Conservation (phyloP, 2,329 filamentous ascomycete genomes). For the Cadophora luteo-olivacea region DNA sequence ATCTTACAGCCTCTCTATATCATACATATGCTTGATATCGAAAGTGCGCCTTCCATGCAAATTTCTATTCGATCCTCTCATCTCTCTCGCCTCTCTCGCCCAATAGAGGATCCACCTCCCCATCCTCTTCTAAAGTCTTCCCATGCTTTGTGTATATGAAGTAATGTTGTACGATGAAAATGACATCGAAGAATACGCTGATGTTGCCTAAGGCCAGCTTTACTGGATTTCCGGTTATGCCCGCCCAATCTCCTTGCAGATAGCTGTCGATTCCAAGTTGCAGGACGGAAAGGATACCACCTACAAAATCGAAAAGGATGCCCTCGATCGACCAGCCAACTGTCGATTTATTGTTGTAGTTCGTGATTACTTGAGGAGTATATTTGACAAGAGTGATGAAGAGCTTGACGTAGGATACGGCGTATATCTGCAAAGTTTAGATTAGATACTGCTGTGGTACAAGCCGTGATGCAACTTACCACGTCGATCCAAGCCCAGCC, state of each 20-base stretch:
- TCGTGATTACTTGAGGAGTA: constrained; percentile 82
- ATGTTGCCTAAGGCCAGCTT: constrained; percentile 89
- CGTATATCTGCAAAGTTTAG: constrained; percentile 52
- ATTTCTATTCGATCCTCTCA: constrained; percentile 29
- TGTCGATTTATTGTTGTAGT: constrained; percentile 85
- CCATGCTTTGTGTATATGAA: constrained; percentile 66
- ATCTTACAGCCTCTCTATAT: neutral
- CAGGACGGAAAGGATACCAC: constrained; percentile 79
- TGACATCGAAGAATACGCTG: constrained; percentile 81
- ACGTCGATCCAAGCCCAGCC: constrained; percentile 69
- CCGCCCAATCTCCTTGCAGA: constrained; percentile 85
- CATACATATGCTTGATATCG: neutral
- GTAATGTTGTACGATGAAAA: constrained; percentile 92
- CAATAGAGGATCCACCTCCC: constrained; percentile 36
- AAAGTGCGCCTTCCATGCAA: neutral
- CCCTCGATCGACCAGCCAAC: constrained; percentile 85
- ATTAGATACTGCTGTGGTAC: neutral
- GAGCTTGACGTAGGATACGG: constrained; percentile 87
- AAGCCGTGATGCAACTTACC: constrained; percentile 38
- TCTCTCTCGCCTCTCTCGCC: constrained; percentile 23
- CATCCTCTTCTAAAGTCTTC: constrained; percentile 26
- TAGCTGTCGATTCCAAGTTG: constrained; percentile 88
- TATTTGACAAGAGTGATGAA: constrained; percentile 91
- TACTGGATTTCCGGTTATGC: constrained; percentile 87
- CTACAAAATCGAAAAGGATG: constrained; percentile 83